Percentiles rank a stretch among this genome's conserved stretches.
Evolutionary conservation across 1,139 yeast species (phyloP).

Genomic region (Geotrichum reessii): DNA sequence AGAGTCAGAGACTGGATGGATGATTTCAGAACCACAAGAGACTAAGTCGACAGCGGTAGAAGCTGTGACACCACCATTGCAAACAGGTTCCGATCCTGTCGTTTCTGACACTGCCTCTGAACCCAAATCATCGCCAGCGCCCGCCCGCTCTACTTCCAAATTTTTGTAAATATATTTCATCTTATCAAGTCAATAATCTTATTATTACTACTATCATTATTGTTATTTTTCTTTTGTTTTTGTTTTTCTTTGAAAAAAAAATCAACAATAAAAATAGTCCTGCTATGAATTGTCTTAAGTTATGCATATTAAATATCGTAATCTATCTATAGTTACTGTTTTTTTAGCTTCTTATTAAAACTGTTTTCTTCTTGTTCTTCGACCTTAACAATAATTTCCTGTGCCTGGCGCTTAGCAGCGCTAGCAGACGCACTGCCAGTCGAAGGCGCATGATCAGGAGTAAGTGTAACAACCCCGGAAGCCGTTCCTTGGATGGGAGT

Average conservation of each 20-base stretch:
- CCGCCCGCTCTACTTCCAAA: not conserved
- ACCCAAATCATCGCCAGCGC: not conserved
- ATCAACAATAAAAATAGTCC: not conserved
- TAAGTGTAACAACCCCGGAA: not conserved
- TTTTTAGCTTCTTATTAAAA: not conserved
- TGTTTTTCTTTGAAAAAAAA: too few species aligned
- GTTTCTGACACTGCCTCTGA: not conserved
- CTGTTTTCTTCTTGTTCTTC: not conserved
- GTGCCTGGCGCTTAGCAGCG: not conserved
- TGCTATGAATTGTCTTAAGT: not conserved
- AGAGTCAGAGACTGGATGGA: constrained; percentile 19
- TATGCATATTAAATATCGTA: not conserved
- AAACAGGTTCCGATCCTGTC: not conserved
- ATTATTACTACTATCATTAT: too few species aligned
- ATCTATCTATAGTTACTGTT: not conserved
- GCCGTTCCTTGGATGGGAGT: not conserved
- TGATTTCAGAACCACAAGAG: constrained; percentile 13
- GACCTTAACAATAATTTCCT: not conserved
- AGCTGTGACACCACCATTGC: not conserved
- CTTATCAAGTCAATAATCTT: not conserved
- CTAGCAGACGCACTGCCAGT: not conserved
- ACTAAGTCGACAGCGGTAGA: not conserved
- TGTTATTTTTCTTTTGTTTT: not conserved
- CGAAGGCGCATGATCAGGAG: not conserved
- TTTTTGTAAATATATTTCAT: constrained; percentile 1